Base-by-base conservation (phyloP, 176 grass and related monocot species). In the Aegilops tauschii region DNA sequence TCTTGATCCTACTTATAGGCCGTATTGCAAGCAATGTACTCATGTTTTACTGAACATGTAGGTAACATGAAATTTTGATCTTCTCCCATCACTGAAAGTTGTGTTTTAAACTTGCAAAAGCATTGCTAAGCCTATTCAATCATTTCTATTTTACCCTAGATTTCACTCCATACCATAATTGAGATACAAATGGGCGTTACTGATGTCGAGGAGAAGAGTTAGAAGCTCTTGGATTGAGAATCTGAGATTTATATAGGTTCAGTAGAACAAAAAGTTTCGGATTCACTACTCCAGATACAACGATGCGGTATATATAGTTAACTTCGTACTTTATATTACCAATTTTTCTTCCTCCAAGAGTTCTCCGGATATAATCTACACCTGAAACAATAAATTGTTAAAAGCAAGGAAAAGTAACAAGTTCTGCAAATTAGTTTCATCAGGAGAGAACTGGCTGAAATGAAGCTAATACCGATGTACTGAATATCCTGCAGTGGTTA, bases 161-260 rank as follows among this genome's bases (percentile, higher is more conserved):
- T 98, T 84, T 91, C 91, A 30, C 86, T 98, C 34, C 96, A 95
- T 76, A 95, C 93, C 73, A 98, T 98, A 87, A 95, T 98, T 50
- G 96, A 98, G 91, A 98, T 98, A 76, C 93, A 98, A 78, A 98
- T 98, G 96, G 96, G 96, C 2, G 93, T 98, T 28, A 92, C 86
- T 0, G 96, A 93, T 13, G 91, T 98, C 8, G 92, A 95, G 82
- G 96, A 98, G 85, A 98, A 90, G 83, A 84, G 93, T 85, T 98
- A 94, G 86, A 95, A 95, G 86, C 93, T 98, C 80, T 94, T 98
- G 93, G 93, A 92, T 86, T 91, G 80, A 97, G 85, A 76, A 17
- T 39, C 8, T 12, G 74, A 58, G 44, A 59, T 59, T 12, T 36
- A 45, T n/a, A 9, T 31, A 40, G 32, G 42, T 10, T 68, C 69